Percentiles rank a stretch among this genome's conserved stretches.
These are phyloP conservation scores for Citrullus colocynthis DNA, from an alignment of 306 rosid species.

Conservation along the genomic window DNA sequence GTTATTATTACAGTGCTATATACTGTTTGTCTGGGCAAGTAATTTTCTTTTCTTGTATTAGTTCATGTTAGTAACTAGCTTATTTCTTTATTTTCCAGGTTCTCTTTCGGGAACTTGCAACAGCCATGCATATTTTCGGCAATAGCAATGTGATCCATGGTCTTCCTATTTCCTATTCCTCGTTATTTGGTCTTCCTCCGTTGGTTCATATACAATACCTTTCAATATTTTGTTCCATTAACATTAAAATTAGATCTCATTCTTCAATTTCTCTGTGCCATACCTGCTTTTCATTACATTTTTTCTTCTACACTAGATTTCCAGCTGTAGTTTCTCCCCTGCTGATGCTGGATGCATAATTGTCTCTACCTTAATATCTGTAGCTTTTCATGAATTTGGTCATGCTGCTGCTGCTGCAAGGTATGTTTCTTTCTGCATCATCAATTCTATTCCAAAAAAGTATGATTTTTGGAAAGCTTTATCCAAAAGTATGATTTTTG, in stretches of 20 bases:
- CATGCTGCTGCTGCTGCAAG: constrained; percentile 79
- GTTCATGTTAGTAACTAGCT: background rate
- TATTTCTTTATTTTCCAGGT: constrained; percentile 20
- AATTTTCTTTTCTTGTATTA: background rate
- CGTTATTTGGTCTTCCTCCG: constrained; percentile 42
- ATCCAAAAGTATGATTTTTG: too few relatives aligned
- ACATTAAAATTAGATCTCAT: background rate
- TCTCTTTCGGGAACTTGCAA: constrained; percentile 45
- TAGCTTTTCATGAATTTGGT: constrained; percentile 57
- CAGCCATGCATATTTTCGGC: constrained; percentile 28
- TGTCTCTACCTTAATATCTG: constrained; percentile 54
- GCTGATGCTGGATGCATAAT: constrained; percentile 43
- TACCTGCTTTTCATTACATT: background rate
- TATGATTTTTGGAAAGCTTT: too few relatives aligned
- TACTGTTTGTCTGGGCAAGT: background rate
- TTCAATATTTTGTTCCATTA: background rate
- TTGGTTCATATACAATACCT: constrained; percentile 16
- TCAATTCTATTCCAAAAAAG: background rate
- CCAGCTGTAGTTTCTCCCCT: constrained; percentile 27
- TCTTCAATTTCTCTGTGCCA: background rate
- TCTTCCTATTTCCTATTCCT: constrained; percentile 12
- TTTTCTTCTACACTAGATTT: constrained; percentile 1
- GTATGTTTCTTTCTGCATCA: constrained; percentile 19
- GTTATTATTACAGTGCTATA: background rate
- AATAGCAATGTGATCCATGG: constrained; percentile 7